Evolutionary conservation across 2,329 filamentous ascomycete genomes (phyloP).

Genomic region (Fusarium hainanense): DNA sequence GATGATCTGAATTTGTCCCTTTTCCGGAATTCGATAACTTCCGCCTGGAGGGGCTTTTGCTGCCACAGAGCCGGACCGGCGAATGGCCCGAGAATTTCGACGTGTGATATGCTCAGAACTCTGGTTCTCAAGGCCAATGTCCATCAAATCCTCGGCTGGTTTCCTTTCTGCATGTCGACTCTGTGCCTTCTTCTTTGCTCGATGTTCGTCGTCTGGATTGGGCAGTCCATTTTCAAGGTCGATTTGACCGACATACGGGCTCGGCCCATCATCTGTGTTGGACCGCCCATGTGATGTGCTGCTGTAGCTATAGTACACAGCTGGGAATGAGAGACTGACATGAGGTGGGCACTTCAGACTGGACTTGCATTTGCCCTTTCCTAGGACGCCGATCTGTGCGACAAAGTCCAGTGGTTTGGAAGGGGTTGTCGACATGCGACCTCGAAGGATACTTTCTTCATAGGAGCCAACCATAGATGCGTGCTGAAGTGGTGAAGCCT

Average conservation of each 20-base stretch:
- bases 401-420: constrained; percentile 93
- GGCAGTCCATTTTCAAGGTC: constrained; percentile 86
- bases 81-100: constrained; percentile 57
- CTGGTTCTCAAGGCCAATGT: constrained; percentile 34
- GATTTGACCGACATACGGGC: constrained; percentile 93
- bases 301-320: constrained; percentile 94
- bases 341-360: constrained; percentile 88
- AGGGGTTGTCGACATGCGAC: constrained; percentile 95
- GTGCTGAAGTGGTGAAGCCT: constrained; percentile 82
- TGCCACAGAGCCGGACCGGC: constrained; percentile 64
- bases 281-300: constrained; percentile 71
- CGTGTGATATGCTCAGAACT: constrained; percentile 40
- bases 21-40: constrained; percentile 91
- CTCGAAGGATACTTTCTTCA: constrained; percentile 94
- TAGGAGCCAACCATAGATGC: constrained; percentile 98
- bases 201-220: constrained; percentile 60
- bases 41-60: constrained; percentile 79
- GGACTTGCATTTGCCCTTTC: constrained; percentile 87
- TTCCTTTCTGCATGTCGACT: constrained; percentile 56
- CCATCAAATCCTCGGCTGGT: constrained; percentile 43
- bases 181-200: constrained; percentile 61
- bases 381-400: constrained; percentile 93
- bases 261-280: constrained; percentile 84
- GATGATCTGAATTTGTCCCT: constrained; percentile 94
- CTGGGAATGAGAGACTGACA: constrained; percentile 89